Evolutionary conservation across 2,329 filamentous ascomycete genomes (phyloP).

Genomic region (Diaporthe sp.): DNA sequence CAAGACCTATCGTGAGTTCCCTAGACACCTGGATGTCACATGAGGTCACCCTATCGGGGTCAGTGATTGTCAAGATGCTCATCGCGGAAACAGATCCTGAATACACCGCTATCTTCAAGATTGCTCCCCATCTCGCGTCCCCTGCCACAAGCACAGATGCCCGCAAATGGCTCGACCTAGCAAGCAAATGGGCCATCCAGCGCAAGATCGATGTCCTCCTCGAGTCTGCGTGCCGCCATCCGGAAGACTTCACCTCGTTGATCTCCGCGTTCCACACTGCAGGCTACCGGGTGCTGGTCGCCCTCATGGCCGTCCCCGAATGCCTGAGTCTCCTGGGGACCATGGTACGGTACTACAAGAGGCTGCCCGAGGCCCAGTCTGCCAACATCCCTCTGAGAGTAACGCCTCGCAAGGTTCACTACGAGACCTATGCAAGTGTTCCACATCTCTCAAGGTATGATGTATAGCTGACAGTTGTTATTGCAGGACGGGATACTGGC

Average conservation of each 20-base stretch:
- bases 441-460: no score
- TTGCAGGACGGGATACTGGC: slow-evolving; percentile 49
- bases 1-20: slow-evolving; percentile 56
- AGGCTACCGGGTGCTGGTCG: slow-evolving; percentile 56
- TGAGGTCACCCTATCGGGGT: no score
- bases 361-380: slow-evolving; percentile 52
- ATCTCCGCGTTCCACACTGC: slow-evolving; percentile 50
- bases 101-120: slow-evolving; percentile 51
- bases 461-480: neutral
- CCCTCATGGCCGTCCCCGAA: slow-evolving; percentile 58
- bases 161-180: slow-evolving; percentile 59
- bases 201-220: slow-evolving; percentile 55
- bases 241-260: slow-evolving; percentile 56
- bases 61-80: neutral
- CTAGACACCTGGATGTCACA: neutral
- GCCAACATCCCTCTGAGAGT: slow-evolving; percentile 55
- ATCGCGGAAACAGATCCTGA: slow-evolving; percentile 49
- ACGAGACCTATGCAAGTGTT: slow-evolving; percentile 55
- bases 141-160: slow-evolving; percentile 58
- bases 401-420: slow-evolving; percentile 60
- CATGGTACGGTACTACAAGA: slow-evolving; percentile 55
- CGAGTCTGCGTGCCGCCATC: slow-evolving; percentile 61
- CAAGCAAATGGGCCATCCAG: slow-evolving; percentile 51
- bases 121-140: slow-evolving; percentile 41
- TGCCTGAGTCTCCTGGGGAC: slow-evolving; percentile 59